Conservation (phyloP, 2,329 filamentous ascomycete species). For the Cordyceps militaris region DNA sequence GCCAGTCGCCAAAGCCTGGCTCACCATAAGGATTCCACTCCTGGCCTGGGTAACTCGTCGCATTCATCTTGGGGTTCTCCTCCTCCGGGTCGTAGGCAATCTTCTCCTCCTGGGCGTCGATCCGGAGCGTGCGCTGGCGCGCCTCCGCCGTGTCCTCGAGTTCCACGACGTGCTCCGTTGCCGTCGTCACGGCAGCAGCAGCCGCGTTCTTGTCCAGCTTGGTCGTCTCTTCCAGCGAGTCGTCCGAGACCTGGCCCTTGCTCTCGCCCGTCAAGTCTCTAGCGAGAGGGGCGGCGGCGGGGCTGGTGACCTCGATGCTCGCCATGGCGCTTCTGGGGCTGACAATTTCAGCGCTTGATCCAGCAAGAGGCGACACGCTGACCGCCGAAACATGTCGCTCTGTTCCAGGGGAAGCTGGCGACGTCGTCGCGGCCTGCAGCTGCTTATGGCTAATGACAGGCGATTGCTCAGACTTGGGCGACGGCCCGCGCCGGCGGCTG, state of each 20-base stretch:
- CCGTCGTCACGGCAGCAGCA: conserved; percentile 18
- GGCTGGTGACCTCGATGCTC: neutral
- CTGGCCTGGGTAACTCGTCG: conserved; percentile 62
- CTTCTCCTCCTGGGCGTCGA: conserved; percentile 46
- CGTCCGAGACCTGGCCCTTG: conserved; percentile 7
- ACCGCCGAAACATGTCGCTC: neutral
- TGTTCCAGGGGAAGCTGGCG: neutral
- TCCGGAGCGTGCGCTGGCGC: conserved; percentile 36
- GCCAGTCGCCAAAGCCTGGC: conserved; percentile 22
- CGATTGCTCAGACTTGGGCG: conserved; percentile 3
- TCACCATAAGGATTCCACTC: conserved; percentile 57
- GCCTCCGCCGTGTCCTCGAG: conserved; percentile 37
- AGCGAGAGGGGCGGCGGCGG: neutral
- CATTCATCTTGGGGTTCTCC: conserved; percentile 51
- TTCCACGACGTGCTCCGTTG: conserved; percentile 30
- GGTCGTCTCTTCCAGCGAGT: conserved; percentile 14
- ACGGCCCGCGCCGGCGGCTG: neutral
- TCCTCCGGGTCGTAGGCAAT: conserved; percentile 36
- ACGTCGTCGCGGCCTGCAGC: neutral
- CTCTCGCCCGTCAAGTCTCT: conserved; percentile 5
- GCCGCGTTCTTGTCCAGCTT: neutral
- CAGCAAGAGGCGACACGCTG: neutral
- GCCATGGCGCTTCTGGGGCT: neutral
- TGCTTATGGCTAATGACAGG: neutral
- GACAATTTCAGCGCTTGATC: neutral